These are phyloP conservation scores for Dalechampia spathulata DNA, from an alignment of 441 rosid genomes.

Conservation along the genomic window DNA sequence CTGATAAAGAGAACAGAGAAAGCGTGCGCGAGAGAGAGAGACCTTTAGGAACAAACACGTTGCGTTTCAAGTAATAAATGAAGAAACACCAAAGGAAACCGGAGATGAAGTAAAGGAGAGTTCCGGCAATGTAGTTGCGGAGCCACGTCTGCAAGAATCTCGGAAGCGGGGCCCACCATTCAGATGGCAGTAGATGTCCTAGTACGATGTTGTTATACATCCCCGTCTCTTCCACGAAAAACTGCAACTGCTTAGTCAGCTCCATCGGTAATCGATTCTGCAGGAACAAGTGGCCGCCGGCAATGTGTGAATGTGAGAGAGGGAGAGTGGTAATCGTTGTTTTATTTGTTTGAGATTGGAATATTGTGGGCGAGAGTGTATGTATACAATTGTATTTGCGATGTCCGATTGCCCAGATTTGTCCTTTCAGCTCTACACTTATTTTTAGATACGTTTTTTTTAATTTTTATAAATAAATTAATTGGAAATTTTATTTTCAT, in stretches of 20 bases:
- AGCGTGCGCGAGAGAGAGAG: background rate
- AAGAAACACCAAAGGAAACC: conserved; percentile 87
- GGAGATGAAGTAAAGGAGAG: conserved; percentile 61
- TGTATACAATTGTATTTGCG: too few relatives aligned
- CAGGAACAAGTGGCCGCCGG: too few relatives aligned
- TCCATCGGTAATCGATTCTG: background rate
- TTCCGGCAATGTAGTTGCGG: conserved; percentile 75
- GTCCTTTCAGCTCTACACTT: too few relatives aligned
- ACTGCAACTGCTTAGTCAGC: conserved; percentile 32
- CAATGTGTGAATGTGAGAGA: background rate
- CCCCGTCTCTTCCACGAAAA: conserved; percentile 49
- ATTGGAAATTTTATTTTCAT: too few relatives aligned
- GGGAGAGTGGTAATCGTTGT: background rate
- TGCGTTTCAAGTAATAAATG: conserved; percentile 70
- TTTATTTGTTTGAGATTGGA: background rate
- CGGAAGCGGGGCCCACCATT: conserved; percentile 54
- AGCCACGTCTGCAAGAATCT: conserved; percentile 80
- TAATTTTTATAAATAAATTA: too few relatives aligned
- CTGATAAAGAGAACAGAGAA: background rate
- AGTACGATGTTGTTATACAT: conserved; percentile 67
- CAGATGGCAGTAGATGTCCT: conserved; percentile 41
- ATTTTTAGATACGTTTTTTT: too few relatives aligned
- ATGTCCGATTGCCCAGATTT: too few relatives aligned
- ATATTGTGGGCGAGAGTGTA: background rate
- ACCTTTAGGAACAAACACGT: conserved; percentile 78